Base-by-base conservation (phyloP, 2,329 filamentous ascomycete genomes). In the Aschersonia sp. region DNA sequence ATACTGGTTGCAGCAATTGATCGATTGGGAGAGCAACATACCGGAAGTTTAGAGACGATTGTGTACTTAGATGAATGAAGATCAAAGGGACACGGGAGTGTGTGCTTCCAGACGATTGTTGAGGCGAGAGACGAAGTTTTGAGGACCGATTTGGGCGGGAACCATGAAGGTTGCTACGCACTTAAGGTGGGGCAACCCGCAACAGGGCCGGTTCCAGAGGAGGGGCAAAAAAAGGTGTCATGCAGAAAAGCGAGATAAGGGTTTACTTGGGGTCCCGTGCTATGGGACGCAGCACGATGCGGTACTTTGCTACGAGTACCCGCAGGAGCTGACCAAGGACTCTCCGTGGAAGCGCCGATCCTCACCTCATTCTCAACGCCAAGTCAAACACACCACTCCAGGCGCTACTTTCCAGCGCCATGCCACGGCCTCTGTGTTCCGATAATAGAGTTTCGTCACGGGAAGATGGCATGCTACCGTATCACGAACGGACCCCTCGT, bases 351-450 rank as follows among this genome's bases (percentile, higher is more conserved):
- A 47, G 41, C 46, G 32, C 44, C 40, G 46, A 14, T 30, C 31
- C 11, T 45, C 42, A n/a, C 11, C 11, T 37, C 30, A 45, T 47
- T 44, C 11, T 30, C 42, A 62, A 60, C 58, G 58, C 60, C 57
- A 51, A 51, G 39, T 45, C 22, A 43, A 45, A 32, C 40, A 46
- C 44, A 46, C 46, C 10, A n/a, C 40, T 7, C 14, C 46, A 44
- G 12, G 41, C 29, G 32, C 35, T 41, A 39, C 29, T 41, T 8
- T 14, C 22, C 35, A 30, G 30, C 35, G 11, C 33, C 14, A 44
- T 22, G 30, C 43, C 41, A 9, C 41, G 30, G 35, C 30, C 42
- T 31, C 33, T 37, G 35, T 11, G 30, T 9, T 5, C 41, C 30
- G 12, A 32, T 43, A 43, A 47, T 46, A 43, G 40, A 12, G 9